Percentiles rank a stretch among this genome's conserved stretches.
Conservation (phyloP, 2,329 filamentous ascomycete species). For the Didymella lethalis region DNA sequence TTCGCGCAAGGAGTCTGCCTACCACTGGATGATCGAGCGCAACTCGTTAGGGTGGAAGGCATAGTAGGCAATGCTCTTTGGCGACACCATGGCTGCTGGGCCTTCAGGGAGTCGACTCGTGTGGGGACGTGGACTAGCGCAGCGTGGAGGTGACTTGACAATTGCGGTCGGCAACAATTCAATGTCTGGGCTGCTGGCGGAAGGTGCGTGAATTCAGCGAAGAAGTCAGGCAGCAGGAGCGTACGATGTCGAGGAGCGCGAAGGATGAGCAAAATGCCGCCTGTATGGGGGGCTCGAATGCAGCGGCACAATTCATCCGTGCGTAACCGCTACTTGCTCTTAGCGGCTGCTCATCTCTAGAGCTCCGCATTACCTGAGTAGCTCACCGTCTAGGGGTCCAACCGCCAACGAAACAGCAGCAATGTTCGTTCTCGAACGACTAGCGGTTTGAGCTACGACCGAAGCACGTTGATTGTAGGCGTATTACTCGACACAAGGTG, state of each 20-base stretch:
- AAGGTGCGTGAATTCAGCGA: slow-evolving; percentile 20
- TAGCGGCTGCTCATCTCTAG: slow-evolving; percentile 19
- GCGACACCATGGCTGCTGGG: slow-evolving; percentile 41
- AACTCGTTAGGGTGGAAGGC: slow-evolving; percentile 78
- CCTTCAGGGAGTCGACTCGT: slow-evolving; percentile 24
- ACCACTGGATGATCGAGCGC: slow-evolving; percentile 90
- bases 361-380: slow-evolving; percentile 5
- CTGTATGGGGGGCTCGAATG: slow-evolving; percentile 21
- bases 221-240: slow-evolving; percentile 20
- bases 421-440: background rate
- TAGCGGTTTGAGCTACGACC: background rate
- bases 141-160: slow-evolving; percentile 9
- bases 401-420: slow-evolving; percentile 1
- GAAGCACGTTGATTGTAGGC: background rate
- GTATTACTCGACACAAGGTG: background rate
- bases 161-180: slow-evolving; percentile 9
- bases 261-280: slow-evolving; percentile 22
- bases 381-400: slow-evolving; percentile 8
- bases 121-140: slow-evolving; percentile 16
- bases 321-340: slow-evolving; percentile 1
- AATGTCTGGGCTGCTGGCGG: slow-evolving; percentile 12
- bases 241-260: slow-evolving; percentile 17
- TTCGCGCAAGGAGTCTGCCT: slow-evolving; percentile 38
- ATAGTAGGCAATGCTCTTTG: slow-evolving; percentile 70
- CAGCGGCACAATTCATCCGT: slow-evolving; percentile 20